Conservation (phyloP, 495 filamentous ascomycete species). For the Daldinia concentrica region DNA sequence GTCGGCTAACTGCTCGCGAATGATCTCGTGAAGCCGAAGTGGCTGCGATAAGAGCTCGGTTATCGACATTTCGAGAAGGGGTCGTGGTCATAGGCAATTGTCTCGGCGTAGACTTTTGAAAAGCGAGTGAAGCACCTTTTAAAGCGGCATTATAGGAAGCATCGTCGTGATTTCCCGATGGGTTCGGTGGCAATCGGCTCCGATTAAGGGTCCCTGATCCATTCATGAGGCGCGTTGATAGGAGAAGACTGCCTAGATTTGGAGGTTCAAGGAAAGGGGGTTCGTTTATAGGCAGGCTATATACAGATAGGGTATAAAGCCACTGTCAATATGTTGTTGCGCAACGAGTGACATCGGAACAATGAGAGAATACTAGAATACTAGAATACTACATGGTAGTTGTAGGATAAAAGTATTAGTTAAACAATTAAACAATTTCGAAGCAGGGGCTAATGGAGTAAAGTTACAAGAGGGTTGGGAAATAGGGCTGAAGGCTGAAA, state of each 20-base stretch:
- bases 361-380: neutral
- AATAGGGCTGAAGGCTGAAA: constrained; percentile 41
- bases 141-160: constrained; percentile 51
- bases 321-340: neutral
- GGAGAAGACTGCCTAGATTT: constrained; percentile 29
- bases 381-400: constrained; percentile 14
- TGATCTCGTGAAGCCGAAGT: constrained; percentile 47
- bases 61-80: constrained; percentile 35
- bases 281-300: constrained; percentile 34
- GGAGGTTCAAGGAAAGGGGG: constrained; percentile 5
- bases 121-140: constrained; percentile 59
- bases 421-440: constrained; percentile 7
- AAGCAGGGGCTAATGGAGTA: constrained; percentile 14
- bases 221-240: constrained; percentile 46
- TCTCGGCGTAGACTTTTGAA: constrained; percentile 49
- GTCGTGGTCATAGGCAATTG: constrained; percentile 7
- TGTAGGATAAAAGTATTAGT: neutral
- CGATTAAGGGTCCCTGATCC: constrained; percentile 39
- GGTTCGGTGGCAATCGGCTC: constrained; percentile 34
- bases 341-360: neutral
- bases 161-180: constrained; percentile 35
- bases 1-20: constrained; percentile 32
- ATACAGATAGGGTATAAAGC: constrained; percentile 12
- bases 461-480: constrained; percentile 11
- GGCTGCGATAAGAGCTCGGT: constrained; percentile 62